A percentile compares a stretch with the other conserved stretches of the same genome.
These are phyloP conservation scores for Alternaria longipes DNA, from an alignment of 2,329 filamentous ascomycete species.

Conservation along the genomic window DNA sequence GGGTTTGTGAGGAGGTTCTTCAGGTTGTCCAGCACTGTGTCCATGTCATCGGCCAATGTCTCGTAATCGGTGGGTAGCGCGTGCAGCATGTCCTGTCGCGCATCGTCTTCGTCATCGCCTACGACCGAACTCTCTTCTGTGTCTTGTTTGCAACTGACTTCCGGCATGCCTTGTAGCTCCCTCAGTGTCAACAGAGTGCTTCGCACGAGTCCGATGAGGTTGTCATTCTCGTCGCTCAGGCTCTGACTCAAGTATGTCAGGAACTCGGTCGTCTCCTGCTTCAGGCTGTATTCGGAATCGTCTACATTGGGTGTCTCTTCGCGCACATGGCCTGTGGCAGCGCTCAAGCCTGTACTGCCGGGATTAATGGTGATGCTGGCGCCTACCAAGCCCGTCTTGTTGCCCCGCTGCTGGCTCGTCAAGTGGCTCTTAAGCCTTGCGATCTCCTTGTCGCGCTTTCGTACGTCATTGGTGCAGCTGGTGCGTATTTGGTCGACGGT, in stretches of 20 bases:
- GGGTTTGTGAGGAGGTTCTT: conserved; percentile 89
- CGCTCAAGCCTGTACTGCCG: conserved; percentile 38
- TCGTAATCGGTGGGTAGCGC: conserved; percentile 71
- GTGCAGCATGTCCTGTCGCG: conserved; percentile 49
- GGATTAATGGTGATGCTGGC: conserved; percentile 60
- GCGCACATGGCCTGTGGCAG: conserved; percentile 55
- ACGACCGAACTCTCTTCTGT: conserved; percentile 39
- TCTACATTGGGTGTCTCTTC: conserved; percentile 63
- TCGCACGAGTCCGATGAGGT: conserved; percentile 75
- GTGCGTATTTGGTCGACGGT: conserved; percentile 83
- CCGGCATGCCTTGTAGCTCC: conserved; percentile 66
- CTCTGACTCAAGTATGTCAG: conserved; percentile 83
- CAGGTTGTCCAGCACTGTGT: conserved; percentile 80
- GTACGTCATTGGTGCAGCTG: conserved; percentile 88
- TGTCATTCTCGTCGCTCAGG: conserved; percentile 91
- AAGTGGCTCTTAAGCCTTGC: conserved; percentile 89
- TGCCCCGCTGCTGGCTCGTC: conserved; percentile 66
- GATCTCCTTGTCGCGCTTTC: conserved; percentile 88
- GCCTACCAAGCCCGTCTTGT: conserved; percentile 56
- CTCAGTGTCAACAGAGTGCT: conserved; percentile 76
- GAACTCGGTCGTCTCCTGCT: conserved; percentile 90
- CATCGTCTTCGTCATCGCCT: conserved; percentile 44
- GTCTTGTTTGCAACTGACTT: conserved; percentile 39
- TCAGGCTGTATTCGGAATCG: conserved; percentile 72
- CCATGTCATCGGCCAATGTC: conserved; percentile 75